phyloP scores from a whole-genome alignment of 2,329 filamentous ascomycete species.

The Cytospora schulzeri region DNA sequence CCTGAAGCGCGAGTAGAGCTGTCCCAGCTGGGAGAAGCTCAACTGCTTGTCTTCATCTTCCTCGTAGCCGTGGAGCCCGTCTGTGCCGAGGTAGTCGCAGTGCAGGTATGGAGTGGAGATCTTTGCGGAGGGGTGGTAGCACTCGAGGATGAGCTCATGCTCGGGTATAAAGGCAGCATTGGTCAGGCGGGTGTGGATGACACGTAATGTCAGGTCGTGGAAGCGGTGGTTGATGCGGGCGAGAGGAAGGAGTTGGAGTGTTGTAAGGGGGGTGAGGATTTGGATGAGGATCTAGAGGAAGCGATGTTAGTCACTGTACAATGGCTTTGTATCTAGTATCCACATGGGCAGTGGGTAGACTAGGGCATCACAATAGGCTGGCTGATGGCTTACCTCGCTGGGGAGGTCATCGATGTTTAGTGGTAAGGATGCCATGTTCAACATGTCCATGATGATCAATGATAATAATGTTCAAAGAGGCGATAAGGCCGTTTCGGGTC shows the following conservation, averaged over 20 bases:
- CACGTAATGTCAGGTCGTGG: conserved; percentile 33
- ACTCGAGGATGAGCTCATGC: conserved; percentile 74
- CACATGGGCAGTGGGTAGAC: too few species aligned
- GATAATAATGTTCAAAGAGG: conserved; percentile 10
- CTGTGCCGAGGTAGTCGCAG: conserved; percentile 68
- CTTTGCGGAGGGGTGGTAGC: conserved; percentile 72
- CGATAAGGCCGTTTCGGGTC: conserved; percentile 10
- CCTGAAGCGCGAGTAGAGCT: conserved; percentile 71
- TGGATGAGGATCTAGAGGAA: conserved; percentile 37
- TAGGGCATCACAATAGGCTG: not conserved
- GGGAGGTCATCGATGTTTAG: conserved; percentile 26
- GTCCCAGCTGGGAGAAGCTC: conserved; percentile 46
- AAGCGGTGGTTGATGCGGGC: conserved; percentile 37
- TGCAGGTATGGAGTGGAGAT: conserved; percentile 67
- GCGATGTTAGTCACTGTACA: conserved; percentile 13
- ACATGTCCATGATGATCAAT: conserved; percentile 7
- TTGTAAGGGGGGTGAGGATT: conserved; percentile 35
- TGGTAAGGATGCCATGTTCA: conserved; percentile 24
- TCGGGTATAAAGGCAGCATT: conserved; percentile 58
- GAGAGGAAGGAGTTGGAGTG: conserved; percentile 34
- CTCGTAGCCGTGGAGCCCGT: conserved; percentile 52
- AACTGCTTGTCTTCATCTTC: conserved; percentile 32
- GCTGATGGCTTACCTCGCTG: conserved; percentile 25
- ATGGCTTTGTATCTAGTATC: too few species aligned
- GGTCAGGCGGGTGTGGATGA: conserved; percentile 37